Conservation (phyloP, 2,329 filamentous ascomycete species). For the Aspergillus hortae region DNA sequence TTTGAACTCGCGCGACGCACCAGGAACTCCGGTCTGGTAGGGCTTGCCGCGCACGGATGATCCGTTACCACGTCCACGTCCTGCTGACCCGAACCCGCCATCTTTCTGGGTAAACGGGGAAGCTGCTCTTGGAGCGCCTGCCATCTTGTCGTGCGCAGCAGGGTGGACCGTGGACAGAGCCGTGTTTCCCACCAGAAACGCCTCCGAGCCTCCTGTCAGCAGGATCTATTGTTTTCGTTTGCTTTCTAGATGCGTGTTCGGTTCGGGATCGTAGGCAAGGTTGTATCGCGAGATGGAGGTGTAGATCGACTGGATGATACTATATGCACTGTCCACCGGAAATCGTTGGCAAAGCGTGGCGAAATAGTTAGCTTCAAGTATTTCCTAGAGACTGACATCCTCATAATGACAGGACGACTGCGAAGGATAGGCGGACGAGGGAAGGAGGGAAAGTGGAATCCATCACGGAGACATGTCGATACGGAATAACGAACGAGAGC, state of each 20-base stretch:
- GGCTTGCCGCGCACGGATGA: conserved; percentile 11
- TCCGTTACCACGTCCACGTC: conserved; percentile 24
- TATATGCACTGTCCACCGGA: conserved; percentile 12
- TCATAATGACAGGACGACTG: conserved; percentile 6
- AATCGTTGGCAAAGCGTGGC: conserved; percentile 18
- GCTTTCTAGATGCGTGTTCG: neutral
- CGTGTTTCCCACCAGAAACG: conserved; percentile 7
- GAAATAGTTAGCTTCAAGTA: conserved; percentile 17
- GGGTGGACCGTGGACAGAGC: conserved; percentile 15
- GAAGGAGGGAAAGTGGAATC: neutral
- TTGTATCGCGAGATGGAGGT: neutral
- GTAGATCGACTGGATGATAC: conserved; percentile 1
- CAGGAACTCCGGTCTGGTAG: conserved; percentile 16
- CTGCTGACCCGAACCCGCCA: conserved; percentile 19
- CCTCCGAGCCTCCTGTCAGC: neutral
- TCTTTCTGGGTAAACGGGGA: conserved; percentile 23
- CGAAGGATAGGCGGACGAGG: conserved; percentile 6
- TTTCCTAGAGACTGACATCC: conserved; percentile 1
- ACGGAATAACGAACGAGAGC: neutral
- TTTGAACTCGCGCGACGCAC: conserved; percentile 13
- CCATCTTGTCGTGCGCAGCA: conserved; percentile 29
- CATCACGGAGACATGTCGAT: neutral
- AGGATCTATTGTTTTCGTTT: neutral
- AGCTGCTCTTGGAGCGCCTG: conserved; percentile 28
- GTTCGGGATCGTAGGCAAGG: neutral